Evolutionary conservation across 495 filamentous ascomycete species (phyloP), one percentile per base, ranked within the genome.

Genomic region (Parathielavia hyrcaniae): DNA sequence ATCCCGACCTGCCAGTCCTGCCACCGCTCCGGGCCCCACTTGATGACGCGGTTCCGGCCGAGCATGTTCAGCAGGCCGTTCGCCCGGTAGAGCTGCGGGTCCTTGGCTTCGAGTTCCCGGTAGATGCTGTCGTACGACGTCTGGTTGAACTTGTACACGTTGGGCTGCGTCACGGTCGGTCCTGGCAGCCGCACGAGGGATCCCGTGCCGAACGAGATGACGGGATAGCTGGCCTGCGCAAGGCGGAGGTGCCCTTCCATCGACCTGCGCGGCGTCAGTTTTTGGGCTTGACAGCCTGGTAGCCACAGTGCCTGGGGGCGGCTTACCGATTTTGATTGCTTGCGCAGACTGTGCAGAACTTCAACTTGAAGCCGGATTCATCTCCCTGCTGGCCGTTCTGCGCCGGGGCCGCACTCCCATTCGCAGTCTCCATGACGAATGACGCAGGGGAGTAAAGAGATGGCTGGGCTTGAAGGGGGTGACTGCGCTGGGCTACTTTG

Each of bases 231-330:
- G 26, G 89, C 87, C 49, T 85, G 77, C 9, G 95, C 85, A 30
- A 99, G 85, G 35, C 87, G 86, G 20, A 96, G 84, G 73, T 99
- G 95, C 12, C 90, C 91, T 80, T 98, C 93, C 93, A 98, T 98
- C 6, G 91, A 90, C 73, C 88, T 90, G 60, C 36, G 6, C n/a
- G 14, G 34, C 52, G 58, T 63, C 35, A 62, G 55, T 53, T 22
- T n/a, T 23, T 34, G 40, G 20, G 41, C 50, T 50, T 13, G 11
- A n/a, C 38, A 7, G 51, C 34, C 3, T 23, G 14, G 16, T 11
- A n/a, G 16, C n/a, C 8, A 26, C 11, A 5, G 41, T 1, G 34
- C 17, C 35, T 39, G 14, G 38, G 22, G 2, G 26, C 0, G 10
- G 46, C 77, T 53, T 77, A 95, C 81, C 91, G 84, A 67, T 97